Conservation (phyloP, 345 rosid species). For the Citrus hindsii region DNA sequence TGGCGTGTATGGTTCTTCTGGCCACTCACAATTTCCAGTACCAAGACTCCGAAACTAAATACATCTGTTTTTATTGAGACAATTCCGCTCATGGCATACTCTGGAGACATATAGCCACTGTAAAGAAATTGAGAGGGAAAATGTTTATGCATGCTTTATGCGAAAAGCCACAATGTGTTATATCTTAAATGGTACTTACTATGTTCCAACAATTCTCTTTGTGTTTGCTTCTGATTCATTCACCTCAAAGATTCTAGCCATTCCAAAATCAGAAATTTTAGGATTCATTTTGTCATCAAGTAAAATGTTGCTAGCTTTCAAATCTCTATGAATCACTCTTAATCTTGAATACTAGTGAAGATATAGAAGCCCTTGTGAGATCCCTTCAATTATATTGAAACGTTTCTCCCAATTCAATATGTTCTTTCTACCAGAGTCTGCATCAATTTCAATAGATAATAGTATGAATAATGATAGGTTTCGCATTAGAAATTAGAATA, state of each 20-base stretch:
- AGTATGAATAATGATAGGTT: background rate
- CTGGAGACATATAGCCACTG: conserved; percentile 12
- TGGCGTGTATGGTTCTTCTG: background rate
- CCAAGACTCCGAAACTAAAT: conserved; percentile 15
- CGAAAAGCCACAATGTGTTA: background rate
- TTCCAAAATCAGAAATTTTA: conserved; percentile 14
- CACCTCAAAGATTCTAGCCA: background rate
- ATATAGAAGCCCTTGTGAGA: conserved; percentile 17
- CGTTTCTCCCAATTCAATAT: conserved; percentile 10
- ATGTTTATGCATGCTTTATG: background rate
- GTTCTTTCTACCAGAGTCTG: background rate
- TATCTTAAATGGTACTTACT: background rate
- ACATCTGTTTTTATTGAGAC: conserved; percentile 10
- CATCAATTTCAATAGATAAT: background rate
- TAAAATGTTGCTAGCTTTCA: conserved; percentile 14
- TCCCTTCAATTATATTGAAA: conserved; percentile 6
- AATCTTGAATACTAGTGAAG: conserved; percentile 12
- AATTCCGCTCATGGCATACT: conserved; percentile 8
- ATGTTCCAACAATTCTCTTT: conserved; percentile 11
- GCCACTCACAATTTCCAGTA: conserved; percentile 13
- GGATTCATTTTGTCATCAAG: conserved; percentile 17
- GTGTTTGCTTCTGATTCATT: conserved; percentile 7
- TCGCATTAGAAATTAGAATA: background rate
- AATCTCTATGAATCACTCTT: conserved; percentile 7
- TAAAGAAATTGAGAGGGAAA: background rate